Percentiles rank a stretch among this genome's conserved stretches.
Evolutionary conservation across 2,329 filamentous ascomycete genomes (phyloP).

Genomic region (Beauveria pseudobassiana): DNA sequence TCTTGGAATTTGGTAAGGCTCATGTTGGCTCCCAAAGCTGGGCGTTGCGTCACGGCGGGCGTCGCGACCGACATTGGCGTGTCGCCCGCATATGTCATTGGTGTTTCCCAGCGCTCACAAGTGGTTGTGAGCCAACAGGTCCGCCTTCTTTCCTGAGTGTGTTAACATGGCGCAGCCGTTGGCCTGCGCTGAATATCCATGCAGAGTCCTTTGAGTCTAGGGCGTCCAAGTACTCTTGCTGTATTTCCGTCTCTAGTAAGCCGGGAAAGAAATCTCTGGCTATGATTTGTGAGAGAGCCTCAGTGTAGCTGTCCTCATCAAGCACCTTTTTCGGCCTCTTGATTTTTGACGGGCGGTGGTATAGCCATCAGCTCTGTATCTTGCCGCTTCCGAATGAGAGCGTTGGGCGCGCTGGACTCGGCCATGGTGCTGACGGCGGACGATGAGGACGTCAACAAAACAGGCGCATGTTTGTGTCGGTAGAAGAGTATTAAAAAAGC

Average conservation of each 20-base stretch:
- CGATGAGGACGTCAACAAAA: background rate
- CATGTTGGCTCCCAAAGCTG: slow-evolving; percentile 64
- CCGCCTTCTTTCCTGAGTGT: slow-evolving; percentile 54
- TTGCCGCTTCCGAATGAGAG: slow-evolving; percentile 61
- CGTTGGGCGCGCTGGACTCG: slow-evolving; percentile 34
- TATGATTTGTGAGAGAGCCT: slow-evolving; percentile 87
- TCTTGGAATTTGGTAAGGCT: slow-evolving; percentile 80
- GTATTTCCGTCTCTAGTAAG: slow-evolving; percentile 73
- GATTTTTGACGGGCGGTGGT: slow-evolving; percentile 74
- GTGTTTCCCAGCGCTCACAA: slow-evolving; percentile 44
- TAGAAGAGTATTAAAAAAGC: background rate
- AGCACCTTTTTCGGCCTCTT: slow-evolving; percentile 83
- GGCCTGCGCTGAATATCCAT: slow-evolving; percentile 80
- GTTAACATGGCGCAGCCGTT: slow-evolving; percentile 69
- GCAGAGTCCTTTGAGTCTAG: slow-evolving; percentile 74
- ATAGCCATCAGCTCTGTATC: slow-evolving; percentile 75
- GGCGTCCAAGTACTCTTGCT: slow-evolving; percentile 88
- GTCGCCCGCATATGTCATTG: slow-evolving; percentile 60
- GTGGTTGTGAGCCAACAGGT: slow-evolving; percentile 18
- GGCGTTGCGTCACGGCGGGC: slow-evolving; percentile 29
- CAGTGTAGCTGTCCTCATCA: slow-evolving; percentile 89
- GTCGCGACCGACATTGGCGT: slow-evolving; percentile 58
- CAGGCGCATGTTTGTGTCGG: background rate
- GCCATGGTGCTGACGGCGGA: background rate
- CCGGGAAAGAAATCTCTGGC: slow-evolving; percentile 96